These are phyloP conservation scores for Chaetomidium leptoderma DNA, from an alignment of 495 filamentous ascomycete genomes.

Conservation along the genomic window DNA sequence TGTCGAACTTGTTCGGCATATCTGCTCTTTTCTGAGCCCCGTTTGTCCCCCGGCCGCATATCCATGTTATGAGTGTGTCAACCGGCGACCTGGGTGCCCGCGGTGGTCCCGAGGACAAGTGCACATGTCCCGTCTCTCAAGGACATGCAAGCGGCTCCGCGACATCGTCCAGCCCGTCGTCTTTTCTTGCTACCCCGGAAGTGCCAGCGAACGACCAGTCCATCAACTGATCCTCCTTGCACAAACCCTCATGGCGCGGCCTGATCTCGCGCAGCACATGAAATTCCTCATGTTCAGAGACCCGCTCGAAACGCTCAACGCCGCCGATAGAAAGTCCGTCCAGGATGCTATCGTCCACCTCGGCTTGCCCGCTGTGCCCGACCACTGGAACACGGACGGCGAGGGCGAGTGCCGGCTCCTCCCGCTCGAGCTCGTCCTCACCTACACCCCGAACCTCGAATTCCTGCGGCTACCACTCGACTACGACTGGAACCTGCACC, in stretches of 20 bases:
- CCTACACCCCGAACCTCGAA: conserved; percentile 10
- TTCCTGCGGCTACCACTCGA: conserved; percentile 7
- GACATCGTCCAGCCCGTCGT: conserved; percentile 12
- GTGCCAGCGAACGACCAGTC: not conserved
- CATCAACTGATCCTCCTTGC: not conserved
- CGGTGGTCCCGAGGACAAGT: not conserved
- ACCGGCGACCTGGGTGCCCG: not conserved
- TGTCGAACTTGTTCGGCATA: conserved; percentile 1
- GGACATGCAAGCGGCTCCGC: conserved; percentile 4
- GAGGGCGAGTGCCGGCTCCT: conserved; percentile 1
- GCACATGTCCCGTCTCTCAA: conserved; percentile 12
- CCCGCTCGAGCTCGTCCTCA: conserved; percentile 10
- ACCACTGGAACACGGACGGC: not conserved
- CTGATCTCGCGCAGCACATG: conserved; percentile 12
- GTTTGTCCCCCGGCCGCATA: not conserved
- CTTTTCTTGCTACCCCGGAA: not conserved
- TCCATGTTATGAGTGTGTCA: not conserved
- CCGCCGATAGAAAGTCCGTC: not conserved
- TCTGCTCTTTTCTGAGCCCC: not conserved
- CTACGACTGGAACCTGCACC: conserved; percentile 11
- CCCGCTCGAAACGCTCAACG: not conserved
- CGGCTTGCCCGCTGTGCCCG: not conserved
- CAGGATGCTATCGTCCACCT: not conserved
- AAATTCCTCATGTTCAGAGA: not conserved
- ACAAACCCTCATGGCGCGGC: conserved; percentile 6